Base-by-base conservation (phyloP, 2,329 filamentous ascomycete species). In the Pestalotiopsis sp. region DNA sequence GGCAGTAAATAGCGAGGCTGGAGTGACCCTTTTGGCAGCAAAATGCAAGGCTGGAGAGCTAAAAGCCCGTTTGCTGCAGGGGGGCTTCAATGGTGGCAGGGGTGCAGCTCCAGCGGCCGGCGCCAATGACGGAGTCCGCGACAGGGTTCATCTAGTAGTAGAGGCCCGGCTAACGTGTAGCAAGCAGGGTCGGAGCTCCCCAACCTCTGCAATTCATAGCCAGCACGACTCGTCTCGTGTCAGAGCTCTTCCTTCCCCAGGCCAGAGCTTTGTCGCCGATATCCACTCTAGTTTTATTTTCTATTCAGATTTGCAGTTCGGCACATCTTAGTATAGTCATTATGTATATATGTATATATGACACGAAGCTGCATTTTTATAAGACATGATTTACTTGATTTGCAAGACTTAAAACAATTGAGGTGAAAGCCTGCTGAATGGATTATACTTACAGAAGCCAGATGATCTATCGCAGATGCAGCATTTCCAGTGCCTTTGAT, bases 1-100 rank as follows among this genome's bases (percentile, higher is more conserved):
- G 67, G 57, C 68, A 75, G 78, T 79, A 78, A 80, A 80, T 77
- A 79, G 74, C 74, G 74, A 77, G 76, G 78, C 77, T 80, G 78
- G 78, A 61, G 11, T 26, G 58, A 52, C 17, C 20, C 20, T 61
- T 61, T 61, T 69, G 56, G 40, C 56, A 40, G 66, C 63, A 74
- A 78, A 77, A 75, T 64, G 71, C 73, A 77, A 76, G 75, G 75
- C 74, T 74, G 75, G 64, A 22, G 58, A 67, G 58, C 58, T 61
- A 67, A 22, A 10, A 22, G 61, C 14, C 38, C 38, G 10, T 35
- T 24, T 30, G 44, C 44, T 52, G 44, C 44, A 52, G 44, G 44
- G 44, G 44, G 11, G 13, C 40, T 44, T 44, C 17, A 17, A 17
- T 13, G 20, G 17, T 6, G 26, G 44, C 64, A 58, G 55, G 52